These are phyloP conservation scores for Arthroderma sp. DNA, from an alignment of 2,329 filamentous ascomycete species.

Conservation along the genomic window DNA sequence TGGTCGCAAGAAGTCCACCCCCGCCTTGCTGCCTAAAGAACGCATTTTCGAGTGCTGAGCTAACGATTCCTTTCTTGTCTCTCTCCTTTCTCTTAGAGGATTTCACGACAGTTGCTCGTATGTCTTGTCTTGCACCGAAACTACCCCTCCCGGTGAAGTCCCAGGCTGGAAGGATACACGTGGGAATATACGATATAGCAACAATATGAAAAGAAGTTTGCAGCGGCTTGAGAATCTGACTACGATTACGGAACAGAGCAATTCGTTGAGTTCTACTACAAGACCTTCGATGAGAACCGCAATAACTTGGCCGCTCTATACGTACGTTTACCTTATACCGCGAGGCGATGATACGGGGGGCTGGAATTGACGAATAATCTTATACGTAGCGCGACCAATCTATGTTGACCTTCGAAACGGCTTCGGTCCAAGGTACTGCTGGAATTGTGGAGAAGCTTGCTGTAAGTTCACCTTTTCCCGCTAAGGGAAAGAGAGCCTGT, in stretches of 20 bases:
- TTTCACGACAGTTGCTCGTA: slow-evolving; percentile 28
- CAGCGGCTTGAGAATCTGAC: slow-evolving; percentile 34
- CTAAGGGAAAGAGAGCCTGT: background rate
- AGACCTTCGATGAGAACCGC: slow-evolving; percentile 67
- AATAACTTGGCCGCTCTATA: slow-evolving; percentile 57
- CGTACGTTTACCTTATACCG: slow-evolving; percentile 37
- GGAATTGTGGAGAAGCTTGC: slow-evolving; percentile 67
- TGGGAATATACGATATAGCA: background rate
- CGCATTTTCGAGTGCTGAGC: background rate
- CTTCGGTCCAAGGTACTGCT: slow-evolving; percentile 48
- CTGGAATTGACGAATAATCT: background rate
- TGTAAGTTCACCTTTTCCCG: slow-evolving; percentile 38
- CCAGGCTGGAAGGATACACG: background rate
- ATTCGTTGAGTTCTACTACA: slow-evolving; percentile 86
- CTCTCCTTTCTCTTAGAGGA: slow-evolving; percentile 14
- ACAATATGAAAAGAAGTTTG: slow-evolving; percentile 25
- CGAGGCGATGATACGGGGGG: background rate
- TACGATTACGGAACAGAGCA: slow-evolving; percentile 45
- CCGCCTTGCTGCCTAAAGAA: background rate
- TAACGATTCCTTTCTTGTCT: background rate
- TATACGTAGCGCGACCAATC: slow-evolving; percentile 56
- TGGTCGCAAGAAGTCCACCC: background rate
- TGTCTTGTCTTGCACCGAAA: slow-evolving; percentile 11
- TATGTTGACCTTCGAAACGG: slow-evolving; percentile 84
- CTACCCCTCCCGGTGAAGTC: background rate